Percentiles rank a stretch among this genome's conserved stretches.
These are phyloP conservation scores for Arthrobotrys musiformis DNA, from an alignment of 2,329 filamentous ascomycete genomes.

Conservation along the genomic window DNA sequence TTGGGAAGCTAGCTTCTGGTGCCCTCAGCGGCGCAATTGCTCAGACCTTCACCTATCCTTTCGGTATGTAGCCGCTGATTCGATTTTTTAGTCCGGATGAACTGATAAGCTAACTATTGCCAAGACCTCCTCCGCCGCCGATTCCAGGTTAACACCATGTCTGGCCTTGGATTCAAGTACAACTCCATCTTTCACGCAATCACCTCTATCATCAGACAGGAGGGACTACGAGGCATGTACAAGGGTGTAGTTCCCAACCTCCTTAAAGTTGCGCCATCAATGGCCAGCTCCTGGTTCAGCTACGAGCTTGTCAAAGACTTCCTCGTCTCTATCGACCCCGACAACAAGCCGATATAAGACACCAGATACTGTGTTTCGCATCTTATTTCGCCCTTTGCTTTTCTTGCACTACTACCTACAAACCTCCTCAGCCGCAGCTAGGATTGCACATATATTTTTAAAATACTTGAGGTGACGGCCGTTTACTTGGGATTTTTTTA, in stretches of 20 bases:
- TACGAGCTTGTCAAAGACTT: constrained; percentile 95
- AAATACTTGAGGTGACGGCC: background rate
- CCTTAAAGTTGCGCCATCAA: constrained; percentile 95
- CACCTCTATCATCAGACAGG: constrained; percentile 80
- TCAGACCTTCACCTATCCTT: constrained; percentile 97
- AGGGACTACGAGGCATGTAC: constrained; percentile 87
- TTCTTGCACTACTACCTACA: constrained; percentile 1
- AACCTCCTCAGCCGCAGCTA: background rate
- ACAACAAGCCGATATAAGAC: constrained; percentile 32
- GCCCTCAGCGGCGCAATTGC: constrained; percentile 96
- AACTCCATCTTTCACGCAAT: constrained; percentile 86
- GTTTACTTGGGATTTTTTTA: background rate
- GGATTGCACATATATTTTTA: background rate
- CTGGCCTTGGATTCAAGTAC: constrained; percentile 96
- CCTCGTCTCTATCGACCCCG: constrained; percentile 72
- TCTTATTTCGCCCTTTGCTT: background rate
- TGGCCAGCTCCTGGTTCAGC: constrained; percentile 98
- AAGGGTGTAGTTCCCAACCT: constrained; percentile 96
- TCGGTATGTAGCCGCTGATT: constrained; percentile 70
- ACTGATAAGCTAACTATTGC: constrained; percentile 14
- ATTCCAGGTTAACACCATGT: constrained; percentile 99
- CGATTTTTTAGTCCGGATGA: background rate
- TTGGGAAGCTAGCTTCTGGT: constrained; percentile 86
- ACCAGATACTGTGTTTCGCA: background rate
- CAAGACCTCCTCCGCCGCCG: constrained; percentile 79